Evolutionary conservation across 192 early-diverging fungal genomes (phyloP).

Genomic region (Gamsiella multidivaricata): DNA sequence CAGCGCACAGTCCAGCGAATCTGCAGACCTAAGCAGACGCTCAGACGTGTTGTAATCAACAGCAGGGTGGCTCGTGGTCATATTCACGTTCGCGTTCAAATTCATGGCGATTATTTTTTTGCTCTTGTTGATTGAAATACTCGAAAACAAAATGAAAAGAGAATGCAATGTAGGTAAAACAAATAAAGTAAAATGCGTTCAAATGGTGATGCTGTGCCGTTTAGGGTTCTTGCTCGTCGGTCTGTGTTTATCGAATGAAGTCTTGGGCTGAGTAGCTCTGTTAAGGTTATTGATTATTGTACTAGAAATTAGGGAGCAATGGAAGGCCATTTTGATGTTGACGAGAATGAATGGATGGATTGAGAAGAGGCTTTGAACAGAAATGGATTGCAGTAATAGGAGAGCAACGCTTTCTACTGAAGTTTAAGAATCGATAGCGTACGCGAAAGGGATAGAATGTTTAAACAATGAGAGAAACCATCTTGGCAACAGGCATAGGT

Average conservation of each 20-base stretch:
- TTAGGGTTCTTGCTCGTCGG: slow-evolving; percentile 30
- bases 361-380: slow-evolving; percentile 3
- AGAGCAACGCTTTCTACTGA: slow-evolving; percentile 14
- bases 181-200: not conserved
- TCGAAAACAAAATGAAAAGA: not conserved
- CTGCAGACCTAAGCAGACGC: slow-evolving; percentile 42
- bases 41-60: slow-evolving; percentile 16
- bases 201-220: no score
- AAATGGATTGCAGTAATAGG: not conserved
- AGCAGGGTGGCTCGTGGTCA: slow-evolving; percentile 16
- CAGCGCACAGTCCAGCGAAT: slow-evolving; percentile 40
- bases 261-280: slow-evolving; percentile 41
- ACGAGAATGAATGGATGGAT: not conserved
- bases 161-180: slow-evolving; percentile 5
- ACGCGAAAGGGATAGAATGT: slow-evolving; percentile 13
- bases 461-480: slow-evolving; percentile 48
- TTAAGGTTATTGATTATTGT: slow-evolving; percentile 29
- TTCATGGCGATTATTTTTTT: not conserved
- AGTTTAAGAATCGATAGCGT: not conserved
- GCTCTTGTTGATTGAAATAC: not conserved
- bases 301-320: slow-evolving; percentile 26
- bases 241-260: slow-evolving; percentile 51
- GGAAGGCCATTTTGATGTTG: slow-evolving; percentile 29
- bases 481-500: slow-evolving; percentile 22
- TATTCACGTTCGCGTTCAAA: not conserved